These are phyloP conservation scores for Dunaliella salina DNA, from an alignment of 163 green algal genomes.

Conservation along the genomic window DNA sequence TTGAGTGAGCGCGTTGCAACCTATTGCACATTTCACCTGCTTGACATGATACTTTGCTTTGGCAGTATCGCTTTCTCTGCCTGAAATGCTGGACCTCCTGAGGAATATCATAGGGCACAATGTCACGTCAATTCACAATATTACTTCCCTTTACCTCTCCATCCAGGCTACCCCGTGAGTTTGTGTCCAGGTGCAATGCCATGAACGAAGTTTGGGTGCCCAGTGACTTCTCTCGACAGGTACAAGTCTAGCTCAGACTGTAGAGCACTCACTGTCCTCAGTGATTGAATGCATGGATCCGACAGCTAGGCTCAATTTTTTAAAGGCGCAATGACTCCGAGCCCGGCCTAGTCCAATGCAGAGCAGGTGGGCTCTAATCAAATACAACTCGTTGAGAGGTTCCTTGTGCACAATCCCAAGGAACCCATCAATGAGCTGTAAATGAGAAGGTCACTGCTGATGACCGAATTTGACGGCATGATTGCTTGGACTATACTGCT, in stretches of 20 bases:
- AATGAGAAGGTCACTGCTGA: background rate
- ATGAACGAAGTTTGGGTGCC: slow-evolving; percentile 79
- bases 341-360: too few relatives aligned
- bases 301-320: background rate
- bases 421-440: background rate
- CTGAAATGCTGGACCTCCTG: background rate
- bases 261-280: too few relatives aligned
- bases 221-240: slow-evolving; percentile 39
- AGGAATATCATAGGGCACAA: too few relatives aligned
- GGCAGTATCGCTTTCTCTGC: background rate
- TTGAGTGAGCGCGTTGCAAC: too few relatives aligned
- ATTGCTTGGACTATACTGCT: background rate
- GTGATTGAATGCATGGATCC: background rate
- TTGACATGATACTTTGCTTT: background rate
- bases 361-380: too few relatives aligned
- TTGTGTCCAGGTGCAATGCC: slow-evolving; percentile 55
- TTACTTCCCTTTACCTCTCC: background rate
- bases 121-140: too few relatives aligned
- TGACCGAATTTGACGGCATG: background rate
- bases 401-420: background rate
- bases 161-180: slow-evolving; percentile 40
- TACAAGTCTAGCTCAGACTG: slow-evolving; percentile 9
- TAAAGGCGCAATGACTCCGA: background rate
- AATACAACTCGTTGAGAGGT: background rate
- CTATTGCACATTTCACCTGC: background rate